Base-by-base conservation (phyloP, 2,329 filamentous ascomycete species). In the Zymoseptoria ardabiliae region DNA sequence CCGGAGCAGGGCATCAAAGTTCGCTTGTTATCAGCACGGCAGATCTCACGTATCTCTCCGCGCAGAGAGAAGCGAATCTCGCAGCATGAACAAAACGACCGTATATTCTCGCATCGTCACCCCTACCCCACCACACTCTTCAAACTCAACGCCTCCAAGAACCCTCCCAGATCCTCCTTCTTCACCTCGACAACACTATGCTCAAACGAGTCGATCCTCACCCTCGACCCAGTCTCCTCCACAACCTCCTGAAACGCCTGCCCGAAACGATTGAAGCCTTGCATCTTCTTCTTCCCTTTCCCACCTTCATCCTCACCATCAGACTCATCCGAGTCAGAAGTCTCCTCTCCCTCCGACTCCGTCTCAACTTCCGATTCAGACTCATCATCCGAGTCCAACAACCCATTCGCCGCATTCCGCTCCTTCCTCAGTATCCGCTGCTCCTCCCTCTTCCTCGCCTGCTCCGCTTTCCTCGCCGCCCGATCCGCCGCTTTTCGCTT, bases 171-270 rank as follows among this genome's bases (percentile, higher is more conserved):
- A 75, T 97, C 94, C 72, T 97, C 94, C 78, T 96, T 97, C 76
- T 87, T 87, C n/a, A 99, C 93, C 73, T 99, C 94, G 53, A 97
- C 92, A 7, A 97, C 94, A 70, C 91, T 96, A 73, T 96, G 90
- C 75, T 99, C 94, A 70, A 99, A 99, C 73, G 90, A 95, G 75
- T 99, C 94, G 71, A 97, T 95, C 61, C 91, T 81, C 20, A 97
- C 91, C 17, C 92, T 79, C 0, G 93, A 90, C 60, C 87, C 94
- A 17, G 93, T 97, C 78, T 97, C 91, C 55, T 88, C 84, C 2
- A 96, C 89, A 0, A 97, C 94, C 70, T 96, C 91, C 72, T 97
- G 91, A 74, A 99, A 99, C 2, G 94, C 93, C 68, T 88, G 91
- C 7, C 94, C 94, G 70, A 99, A 99, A 54, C 89, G 85, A 75